These are phyloP conservation scores for Magnusiomyces fungicola DNA, from an alignment of 1,139 yeast species.

Conservation along the genomic window DNA sequence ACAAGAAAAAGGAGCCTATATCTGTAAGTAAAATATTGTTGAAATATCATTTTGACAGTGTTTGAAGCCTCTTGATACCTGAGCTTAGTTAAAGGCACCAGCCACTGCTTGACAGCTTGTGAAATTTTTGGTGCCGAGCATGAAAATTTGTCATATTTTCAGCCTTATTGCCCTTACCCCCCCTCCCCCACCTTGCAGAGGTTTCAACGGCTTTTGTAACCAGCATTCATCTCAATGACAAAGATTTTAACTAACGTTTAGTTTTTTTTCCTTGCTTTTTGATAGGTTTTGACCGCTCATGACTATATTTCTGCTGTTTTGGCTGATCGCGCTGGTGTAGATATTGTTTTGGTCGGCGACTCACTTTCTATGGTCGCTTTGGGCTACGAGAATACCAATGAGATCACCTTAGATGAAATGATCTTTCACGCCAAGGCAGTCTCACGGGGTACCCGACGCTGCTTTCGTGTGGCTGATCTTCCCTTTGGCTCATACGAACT, in stretches of 20 bases:
- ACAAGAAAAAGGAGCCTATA: constrained; percentile 45
- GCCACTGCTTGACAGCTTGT: background rate
- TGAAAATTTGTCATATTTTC: background rate
- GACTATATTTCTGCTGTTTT: constrained; percentile 71
- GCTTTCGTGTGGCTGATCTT: constrained; percentile 76
- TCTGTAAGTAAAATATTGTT: constrained; percentile 36
- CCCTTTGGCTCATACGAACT: constrained; percentile 84
- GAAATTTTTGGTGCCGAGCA: background rate
- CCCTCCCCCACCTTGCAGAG: background rate
- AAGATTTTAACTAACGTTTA: background rate
- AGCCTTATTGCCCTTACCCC: background rate
- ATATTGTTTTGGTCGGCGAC: constrained; percentile 78
- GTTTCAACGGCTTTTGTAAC: background rate
- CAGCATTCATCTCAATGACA: too few relatives aligned
- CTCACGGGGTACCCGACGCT: constrained; percentile 55
- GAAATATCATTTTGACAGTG: background rate
- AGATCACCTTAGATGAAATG: constrained; percentile 70
- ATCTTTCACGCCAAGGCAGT: constrained; percentile 71
- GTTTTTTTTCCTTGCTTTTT: background rate
- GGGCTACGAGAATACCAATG: constrained; percentile 74
- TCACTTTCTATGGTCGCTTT: constrained; percentile 87
- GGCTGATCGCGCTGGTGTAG: constrained; percentile 64
- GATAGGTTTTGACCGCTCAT: constrained; percentile 58
- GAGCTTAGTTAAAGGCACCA: too few relatives aligned
- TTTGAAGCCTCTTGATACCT: background rate